These are phyloP conservation scores for Heracleum sosnowskyi DNA, from an alignment of 129 eudicot genomes.

Conservation along the genomic window DNA sequence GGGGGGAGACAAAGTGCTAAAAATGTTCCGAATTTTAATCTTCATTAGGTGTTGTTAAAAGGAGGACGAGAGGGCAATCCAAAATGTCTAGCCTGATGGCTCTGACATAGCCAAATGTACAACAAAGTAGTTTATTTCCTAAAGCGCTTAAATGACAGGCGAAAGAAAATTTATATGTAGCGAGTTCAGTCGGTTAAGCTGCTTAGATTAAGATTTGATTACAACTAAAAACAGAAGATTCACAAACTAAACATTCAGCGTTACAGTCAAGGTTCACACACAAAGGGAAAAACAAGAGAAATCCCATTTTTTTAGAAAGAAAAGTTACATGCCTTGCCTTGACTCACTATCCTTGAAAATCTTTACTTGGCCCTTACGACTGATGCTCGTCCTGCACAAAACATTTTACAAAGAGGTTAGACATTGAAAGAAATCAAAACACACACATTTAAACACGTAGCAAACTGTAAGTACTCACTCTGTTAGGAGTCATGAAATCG, in stretches of 20 bases:
- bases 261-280: neutral
- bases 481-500: conserved; percentile 35
- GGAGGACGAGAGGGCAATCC: too few species aligned
- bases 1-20: too few species aligned
- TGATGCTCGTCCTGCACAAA: neutral
- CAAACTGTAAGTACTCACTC: conserved; percentile 14
- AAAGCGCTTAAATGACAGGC: neutral
- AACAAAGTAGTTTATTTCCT: neutral
- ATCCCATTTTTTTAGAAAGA: neutral
- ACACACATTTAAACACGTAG: neutral
- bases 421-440: neutral
- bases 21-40: too few species aligned
- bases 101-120: neutral
- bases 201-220: conserved; percentile 4
- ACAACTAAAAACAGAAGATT: neutral
- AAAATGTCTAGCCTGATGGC: too few species aligned
- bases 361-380: neutral
- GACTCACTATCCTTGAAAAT: neutral
- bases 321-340: neutral
- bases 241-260: neutral
- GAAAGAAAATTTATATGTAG: neutral
- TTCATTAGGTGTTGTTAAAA: too few species aligned
- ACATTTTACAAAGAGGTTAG: neutral
- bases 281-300: neutral
- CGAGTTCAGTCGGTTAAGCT: neutral